Evolutionary conservation across 108 stramenopile genomes (phyloP).

Genomic region (Hondaea fermentalgiana): DNA sequence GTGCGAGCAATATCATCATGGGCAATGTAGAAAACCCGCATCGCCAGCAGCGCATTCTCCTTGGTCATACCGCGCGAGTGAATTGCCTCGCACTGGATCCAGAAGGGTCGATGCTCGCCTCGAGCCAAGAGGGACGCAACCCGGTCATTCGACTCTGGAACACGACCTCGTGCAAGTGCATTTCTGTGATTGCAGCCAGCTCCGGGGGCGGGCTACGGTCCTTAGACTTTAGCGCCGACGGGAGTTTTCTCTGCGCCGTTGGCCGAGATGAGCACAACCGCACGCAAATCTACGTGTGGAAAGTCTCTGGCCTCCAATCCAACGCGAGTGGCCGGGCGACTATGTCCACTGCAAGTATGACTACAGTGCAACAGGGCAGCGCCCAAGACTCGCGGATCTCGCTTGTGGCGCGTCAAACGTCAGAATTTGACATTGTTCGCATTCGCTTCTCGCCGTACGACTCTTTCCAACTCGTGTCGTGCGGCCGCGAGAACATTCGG

Average conservation of each 20-base stretch:
- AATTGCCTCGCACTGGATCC: not conserved
- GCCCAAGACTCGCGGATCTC: not conserved
- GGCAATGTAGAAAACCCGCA: not conserved
- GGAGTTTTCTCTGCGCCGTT: not conserved
- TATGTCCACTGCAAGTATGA: not conserved
- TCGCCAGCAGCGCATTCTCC: not conserved
- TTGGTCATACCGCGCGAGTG: not conserved
- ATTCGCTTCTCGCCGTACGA: slow-evolving; percentile 22
- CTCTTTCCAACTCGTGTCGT: slow-evolving; percentile 36
- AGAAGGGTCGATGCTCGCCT: not conserved
- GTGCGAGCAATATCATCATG: not conserved
- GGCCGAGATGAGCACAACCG: not conserved
- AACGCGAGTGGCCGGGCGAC: not conserved
- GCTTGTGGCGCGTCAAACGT: slow-evolving; percentile 20
- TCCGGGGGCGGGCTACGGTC: not conserved
- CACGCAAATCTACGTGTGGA: not conserved
- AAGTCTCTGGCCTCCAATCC: not conserved
- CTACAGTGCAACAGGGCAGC: not conserved
- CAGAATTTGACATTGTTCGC: slow-evolving; percentile 26
- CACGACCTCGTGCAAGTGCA: not conserved
- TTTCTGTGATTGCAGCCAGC: not conserved
- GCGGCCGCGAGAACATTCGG: slow-evolving; percentile 58
- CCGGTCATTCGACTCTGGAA: slow-evolving; percentile 1
- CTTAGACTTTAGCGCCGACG: not conserved
- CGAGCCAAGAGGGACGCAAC: not conserved